phyloP scores from a whole-genome alignment of 768 basidiomycete genomes.

The Termitomyces sp. region DNA sequence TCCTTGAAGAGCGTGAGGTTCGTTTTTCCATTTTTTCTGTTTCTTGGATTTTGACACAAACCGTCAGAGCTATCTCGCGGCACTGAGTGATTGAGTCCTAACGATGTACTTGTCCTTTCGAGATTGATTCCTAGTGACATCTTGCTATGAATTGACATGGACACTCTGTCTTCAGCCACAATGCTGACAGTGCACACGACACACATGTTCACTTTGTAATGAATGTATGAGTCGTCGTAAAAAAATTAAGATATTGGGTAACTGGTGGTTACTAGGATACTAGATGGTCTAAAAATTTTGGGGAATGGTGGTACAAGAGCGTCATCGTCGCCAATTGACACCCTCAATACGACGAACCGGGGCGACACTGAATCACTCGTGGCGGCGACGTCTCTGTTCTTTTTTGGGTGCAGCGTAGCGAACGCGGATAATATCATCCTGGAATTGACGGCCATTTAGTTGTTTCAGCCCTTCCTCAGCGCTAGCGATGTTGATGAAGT shows the following conservation, averaged over 20 bases:
- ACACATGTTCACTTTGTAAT: not conserved
- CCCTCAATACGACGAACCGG: not conserved
- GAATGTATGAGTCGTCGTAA: not conserved
- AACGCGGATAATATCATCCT: slow-evolving; percentile 32
- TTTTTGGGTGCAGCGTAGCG: slow-evolving; percentile 29
- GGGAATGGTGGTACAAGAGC: not conserved
- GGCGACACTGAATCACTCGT: not conserved
- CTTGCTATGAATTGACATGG: not conserved
- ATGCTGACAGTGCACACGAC: not conserved
- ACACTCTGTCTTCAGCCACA: not conserved
- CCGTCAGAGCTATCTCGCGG: slow-evolving; percentile 54
- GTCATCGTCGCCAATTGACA: not conserved
- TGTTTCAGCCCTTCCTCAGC: slow-evolving; percentile 43
- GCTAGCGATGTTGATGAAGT: slow-evolving; percentile 38
- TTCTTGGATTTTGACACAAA: not conserved
- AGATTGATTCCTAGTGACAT: too few species aligned
- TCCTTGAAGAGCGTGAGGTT: slow-evolving; percentile 74
- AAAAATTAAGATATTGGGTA: slow-evolving; percentile 2
- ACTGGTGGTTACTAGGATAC: slow-evolving; percentile 1
- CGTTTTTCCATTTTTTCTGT: slow-evolving; percentile 16
- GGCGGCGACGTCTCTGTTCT: not conserved
- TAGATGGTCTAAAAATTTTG: slow-evolving; percentile 1
- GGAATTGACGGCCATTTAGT: slow-evolving; percentile 28
- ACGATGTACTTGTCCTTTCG: too few species aligned
- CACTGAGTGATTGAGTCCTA: slow-evolving; percentile 34